phyloP scores from a whole-genome alignment of 169 alveolate genomes.

The Neospora caninum region DNA sequence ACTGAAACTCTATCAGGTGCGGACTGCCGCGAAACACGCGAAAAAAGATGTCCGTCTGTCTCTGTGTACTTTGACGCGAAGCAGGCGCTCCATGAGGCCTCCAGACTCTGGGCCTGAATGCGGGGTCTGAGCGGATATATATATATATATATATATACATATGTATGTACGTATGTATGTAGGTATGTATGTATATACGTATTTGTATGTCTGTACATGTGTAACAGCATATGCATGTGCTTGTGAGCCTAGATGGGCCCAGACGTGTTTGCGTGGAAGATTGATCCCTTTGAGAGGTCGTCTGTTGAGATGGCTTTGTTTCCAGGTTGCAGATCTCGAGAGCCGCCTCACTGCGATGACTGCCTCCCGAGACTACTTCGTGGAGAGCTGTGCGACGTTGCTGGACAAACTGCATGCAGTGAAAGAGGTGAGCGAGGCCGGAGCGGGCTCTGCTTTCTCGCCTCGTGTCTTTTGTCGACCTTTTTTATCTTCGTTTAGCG shows the following conservation, averaged over 20 bases:
- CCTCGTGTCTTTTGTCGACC: background rate
- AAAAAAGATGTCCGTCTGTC: no score
- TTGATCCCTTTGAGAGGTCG: background rate
- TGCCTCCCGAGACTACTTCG: constrained; percentile 51
- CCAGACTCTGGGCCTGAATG: no score
- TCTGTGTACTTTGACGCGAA: no score
- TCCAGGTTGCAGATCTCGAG: constrained; percentile 39
- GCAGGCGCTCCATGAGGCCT: no score
- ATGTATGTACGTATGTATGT: background rate
- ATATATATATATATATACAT: background rate
- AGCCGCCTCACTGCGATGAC: constrained; percentile 48
- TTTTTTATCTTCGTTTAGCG: no score
- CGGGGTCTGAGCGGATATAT: no score
- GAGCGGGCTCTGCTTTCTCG: background rate
- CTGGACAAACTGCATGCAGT: constrained; percentile 42
- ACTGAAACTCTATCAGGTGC: constrained; percentile 43
- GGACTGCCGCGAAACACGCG: background rate
- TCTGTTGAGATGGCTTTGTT: background rate
- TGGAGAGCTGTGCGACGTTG: constrained; percentile 38
- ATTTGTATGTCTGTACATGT: background rate
- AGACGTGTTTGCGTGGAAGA: background rate
- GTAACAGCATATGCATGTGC: background rate
- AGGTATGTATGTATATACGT: background rate
- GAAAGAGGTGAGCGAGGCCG: background rate
- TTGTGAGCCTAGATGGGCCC: background rate